Evolutionary conservation across 352 stramenopile species (phyloP), one percentile per base, ranked within the genome.

Genomic region (Phytopythium helicoides): DNA sequence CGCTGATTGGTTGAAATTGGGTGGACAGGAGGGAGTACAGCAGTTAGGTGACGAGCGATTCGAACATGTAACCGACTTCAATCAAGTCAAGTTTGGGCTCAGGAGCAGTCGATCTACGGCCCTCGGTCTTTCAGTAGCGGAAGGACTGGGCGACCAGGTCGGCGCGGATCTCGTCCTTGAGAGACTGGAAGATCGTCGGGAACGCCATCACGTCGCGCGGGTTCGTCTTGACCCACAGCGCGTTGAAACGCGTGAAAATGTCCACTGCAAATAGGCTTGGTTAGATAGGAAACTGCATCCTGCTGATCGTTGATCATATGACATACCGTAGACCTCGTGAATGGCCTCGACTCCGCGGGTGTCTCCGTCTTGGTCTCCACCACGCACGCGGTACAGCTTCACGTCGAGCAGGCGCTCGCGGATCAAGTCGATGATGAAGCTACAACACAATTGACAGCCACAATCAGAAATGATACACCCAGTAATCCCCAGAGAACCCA

Each of bases 161-260:
- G 26, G 42, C 21, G 38, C 80, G 78, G 41, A 92, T 74, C 40
- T 75, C 68, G 33, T 78, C 58, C 67, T 94, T 92, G 50, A 94
- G 73, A 39, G 74, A 74, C 50, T 93, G 68, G 62, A 94, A 94
- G 40, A 94, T 85, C 21, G 67, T 71, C 6, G 85, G 85, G 59
- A 94, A 94, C 19, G 80, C 82, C 85, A 94, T 94, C 23, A 92
- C 74, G 38, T 94, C 85, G 37, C 73, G 76, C 40, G 85, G 85
- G 50, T 94, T 93, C 21, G 72, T 73, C 51, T 86, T 74, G 28
- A 93, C 75, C 85, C 85, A 94, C 0, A 92, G 55, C 51, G 83
- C 81, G 64, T 93, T 89, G 55, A 94, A 94, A 26, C 82, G 81
- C 25, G 76, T 86, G 52, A 92, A 93, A 50, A 93, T 73, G 31